Conservation (phyloP, 2,329 filamentous ascomycete genomes). For the Aspergillus alliaceus region DNA sequence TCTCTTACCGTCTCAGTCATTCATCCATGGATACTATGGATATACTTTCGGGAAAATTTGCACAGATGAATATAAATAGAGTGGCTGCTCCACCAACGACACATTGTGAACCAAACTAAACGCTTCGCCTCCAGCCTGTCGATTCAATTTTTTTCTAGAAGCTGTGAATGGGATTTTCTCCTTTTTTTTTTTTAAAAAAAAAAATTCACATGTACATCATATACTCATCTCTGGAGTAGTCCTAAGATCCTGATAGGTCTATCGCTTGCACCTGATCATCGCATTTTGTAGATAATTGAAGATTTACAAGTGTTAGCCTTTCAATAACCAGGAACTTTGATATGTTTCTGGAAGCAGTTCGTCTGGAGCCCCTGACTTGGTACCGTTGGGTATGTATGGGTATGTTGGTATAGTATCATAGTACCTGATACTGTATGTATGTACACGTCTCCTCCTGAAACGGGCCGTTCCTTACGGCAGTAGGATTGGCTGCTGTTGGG, state of each 20-base stretch:
- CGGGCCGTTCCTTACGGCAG: neutral
- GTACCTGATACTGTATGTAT: neutral
- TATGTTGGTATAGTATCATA: neutral
- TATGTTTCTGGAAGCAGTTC: neutral
- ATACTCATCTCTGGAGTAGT: neutral
- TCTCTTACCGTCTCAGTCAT: neutral
- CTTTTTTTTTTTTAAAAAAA: too few species aligned
- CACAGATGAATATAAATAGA: constrained; percentile 2
- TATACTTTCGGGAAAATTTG: constrained; percentile 2
- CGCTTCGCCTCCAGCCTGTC: neutral
- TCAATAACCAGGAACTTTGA: neutral
- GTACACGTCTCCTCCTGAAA: constrained; percentile 5
- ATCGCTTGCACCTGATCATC: neutral
- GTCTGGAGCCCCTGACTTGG: neutral
- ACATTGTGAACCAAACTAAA: constrained; percentile 1
- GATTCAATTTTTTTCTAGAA: neutral
- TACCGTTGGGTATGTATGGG: neutral
- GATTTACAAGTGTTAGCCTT: neutral
- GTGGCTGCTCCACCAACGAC: neutral
- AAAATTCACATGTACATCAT: neutral
- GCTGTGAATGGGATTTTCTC: neutral
- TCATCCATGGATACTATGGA: neutral
- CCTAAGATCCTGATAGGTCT: neutral
- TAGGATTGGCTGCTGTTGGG: neutral
- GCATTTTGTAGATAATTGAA: neutral